Conservation (phyloP, 306 rosid genomes). For the Fagus crenata region DNA sequence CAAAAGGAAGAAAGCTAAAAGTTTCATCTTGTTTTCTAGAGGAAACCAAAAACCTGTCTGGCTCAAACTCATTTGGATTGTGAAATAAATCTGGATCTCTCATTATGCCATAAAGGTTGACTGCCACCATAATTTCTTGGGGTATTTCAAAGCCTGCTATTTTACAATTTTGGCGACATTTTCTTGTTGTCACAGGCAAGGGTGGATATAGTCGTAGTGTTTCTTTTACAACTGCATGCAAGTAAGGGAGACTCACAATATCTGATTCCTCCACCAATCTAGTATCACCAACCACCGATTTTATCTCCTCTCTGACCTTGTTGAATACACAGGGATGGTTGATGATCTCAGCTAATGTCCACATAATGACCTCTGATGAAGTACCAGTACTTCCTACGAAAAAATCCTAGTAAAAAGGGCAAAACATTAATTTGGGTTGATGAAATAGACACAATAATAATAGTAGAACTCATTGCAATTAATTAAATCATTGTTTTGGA, state of each 20-base stretch:
- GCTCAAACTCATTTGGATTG: slow-evolving; percentile 39
- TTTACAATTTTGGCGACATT: slow-evolving; percentile 38
- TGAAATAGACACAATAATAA: not conserved
- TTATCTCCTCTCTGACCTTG: slow-evolving; percentile 42
- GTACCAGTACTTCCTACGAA: slow-evolving; percentile 47
- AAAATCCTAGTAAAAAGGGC: slow-evolving; percentile 37
- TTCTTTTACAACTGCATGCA: slow-evolving; percentile 48
- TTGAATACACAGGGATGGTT: slow-evolving; percentile 43
- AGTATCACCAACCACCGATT: slow-evolving; percentile 19
- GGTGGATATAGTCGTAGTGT: slow-evolving; percentile 44
- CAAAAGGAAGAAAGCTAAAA: slow-evolving; percentile 44
- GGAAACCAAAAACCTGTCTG: slow-evolving; percentile 41
- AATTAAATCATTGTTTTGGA: not conserved
- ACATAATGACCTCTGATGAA: slow-evolving; percentile 52
- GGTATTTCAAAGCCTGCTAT: slow-evolving; percentile 41
- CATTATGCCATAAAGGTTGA: slow-evolving; percentile 50
- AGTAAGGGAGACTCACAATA: slow-evolving; percentile 36
- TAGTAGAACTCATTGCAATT: not conserved
- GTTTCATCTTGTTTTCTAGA: slow-evolving; percentile 14
- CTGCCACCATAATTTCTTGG: slow-evolving; percentile 38
- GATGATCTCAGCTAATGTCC: slow-evolving; percentile 53
- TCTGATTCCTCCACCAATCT: slow-evolving; percentile 53
- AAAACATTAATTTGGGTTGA: not conserved
- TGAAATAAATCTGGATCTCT: slow-evolving; percentile 46
- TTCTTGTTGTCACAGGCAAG: slow-evolving; percentile 36